Base-by-base conservation (phyloP, 1,284 basidiomycete genomes). In the Moniliella sp. region DNA sequence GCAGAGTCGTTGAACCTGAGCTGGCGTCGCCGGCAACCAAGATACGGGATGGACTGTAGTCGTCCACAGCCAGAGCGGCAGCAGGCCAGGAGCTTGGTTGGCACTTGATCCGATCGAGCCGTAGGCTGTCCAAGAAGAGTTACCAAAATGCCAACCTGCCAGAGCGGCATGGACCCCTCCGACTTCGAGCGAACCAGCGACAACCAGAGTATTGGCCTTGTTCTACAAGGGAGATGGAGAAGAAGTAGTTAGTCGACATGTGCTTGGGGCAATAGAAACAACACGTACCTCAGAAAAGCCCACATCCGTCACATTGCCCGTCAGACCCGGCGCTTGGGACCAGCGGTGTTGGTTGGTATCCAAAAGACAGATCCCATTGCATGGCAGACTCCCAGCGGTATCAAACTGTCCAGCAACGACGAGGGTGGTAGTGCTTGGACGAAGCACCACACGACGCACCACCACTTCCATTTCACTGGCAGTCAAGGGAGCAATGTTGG, bases 11-110 rank as follows among this genome's bases (percentile, higher is more conserved):
- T n/a, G n/a, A n/a, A n/a, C n/a, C n/a, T n/a, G n/a, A n/a, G n/a
- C n/a, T n/a, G n/a, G n/a, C n/a, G n/a, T 71, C 70, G 37, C 88
- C 88, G 27, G 83, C 79, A 27, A 78, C 80, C 52, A 86, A 94
- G 44, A 94, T 72, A 25, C 50, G 78, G 86, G 45, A 72, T 76
- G 0, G 64, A 61, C 54, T 91, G 81, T 18, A 71, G 45, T 76
- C 68, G 61, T 94, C 79, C 32, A 86, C 75, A 34, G 76, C 76
- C 32, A 93, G 61, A 9, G 88, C 82, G 5, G 81, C 78, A 0
- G 84, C 79, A 1, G 83, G 81, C 88, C 88, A 27, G 83, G 80
- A 10, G 91, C 66, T 30, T 72, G 67, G 9, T 63, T 62, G 8
- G 46, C 30, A 26, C 68, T 62, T 26, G 64, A 60, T 7, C 81